Percentiles rank a stretch among this genome's conserved stretches.
phyloP scores from a whole-genome alignment of 2,329 filamentous ascomycete species.

The Hymenoscyphus fraxineus region DNA sequence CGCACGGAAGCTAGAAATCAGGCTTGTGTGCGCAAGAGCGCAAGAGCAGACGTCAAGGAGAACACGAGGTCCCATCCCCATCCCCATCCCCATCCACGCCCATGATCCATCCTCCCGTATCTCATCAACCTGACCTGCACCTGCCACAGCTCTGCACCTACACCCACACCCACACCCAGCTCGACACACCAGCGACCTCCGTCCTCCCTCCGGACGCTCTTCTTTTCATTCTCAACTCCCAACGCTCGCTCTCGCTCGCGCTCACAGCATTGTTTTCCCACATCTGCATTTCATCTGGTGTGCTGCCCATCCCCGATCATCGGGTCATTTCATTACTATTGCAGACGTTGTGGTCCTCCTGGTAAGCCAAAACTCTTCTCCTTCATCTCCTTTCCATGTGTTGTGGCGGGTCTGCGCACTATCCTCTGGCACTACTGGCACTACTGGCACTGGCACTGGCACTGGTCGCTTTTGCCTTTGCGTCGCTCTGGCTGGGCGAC shows the following conservation, averaged over 20 bases:
- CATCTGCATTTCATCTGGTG: not conserved
- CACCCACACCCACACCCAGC: too few species aligned
- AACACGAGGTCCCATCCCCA: too few species aligned
- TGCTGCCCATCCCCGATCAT: not conserved
- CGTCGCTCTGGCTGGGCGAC: not conserved
- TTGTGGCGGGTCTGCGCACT: not conserved
- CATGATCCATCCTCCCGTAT: too few species aligned
- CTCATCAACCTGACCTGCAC: not conserved
- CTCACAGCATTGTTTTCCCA: not conserved
- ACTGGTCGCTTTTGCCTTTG: not conserved
- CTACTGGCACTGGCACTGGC: not conserved
- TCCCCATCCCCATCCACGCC: too few species aligned
- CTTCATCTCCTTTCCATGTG: not conserved
- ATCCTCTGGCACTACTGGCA: too few species aligned
- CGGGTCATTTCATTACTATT: not conserved
- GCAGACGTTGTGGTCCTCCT: constrained; percentile 1
- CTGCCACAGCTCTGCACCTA: not conserved
- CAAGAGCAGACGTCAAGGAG: too few species aligned
- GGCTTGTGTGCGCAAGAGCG: too few species aligned
- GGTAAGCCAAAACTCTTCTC: not conserved
- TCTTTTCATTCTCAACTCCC: not conserved
- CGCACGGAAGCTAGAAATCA: too few species aligned
- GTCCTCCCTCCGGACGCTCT: not conserved
- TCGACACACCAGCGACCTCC: too few species aligned
- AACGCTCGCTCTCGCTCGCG: not conserved